Evolutionary conservation across 805 yeast species (phyloP).

Genomic region (Candida vartiovaarae): DNA sequence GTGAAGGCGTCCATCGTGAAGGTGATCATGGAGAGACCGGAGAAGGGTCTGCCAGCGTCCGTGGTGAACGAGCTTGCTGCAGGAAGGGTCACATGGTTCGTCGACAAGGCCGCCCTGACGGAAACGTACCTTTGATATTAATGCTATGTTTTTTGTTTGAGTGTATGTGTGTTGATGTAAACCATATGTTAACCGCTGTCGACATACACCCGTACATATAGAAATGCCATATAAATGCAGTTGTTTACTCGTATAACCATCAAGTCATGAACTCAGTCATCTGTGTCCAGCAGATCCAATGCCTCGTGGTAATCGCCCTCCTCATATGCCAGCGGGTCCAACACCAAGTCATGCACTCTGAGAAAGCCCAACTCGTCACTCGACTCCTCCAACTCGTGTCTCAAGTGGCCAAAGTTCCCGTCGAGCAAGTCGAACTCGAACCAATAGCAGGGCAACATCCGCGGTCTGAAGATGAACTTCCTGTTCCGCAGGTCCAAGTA

Average conservation of each 20-base stretch:
- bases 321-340: conserved; percentile 27
- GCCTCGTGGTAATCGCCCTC: conserved; percentile 15
- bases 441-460: conserved; percentile 17
- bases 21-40: conserved; percentile 93
- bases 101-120: conserved; percentile 84
- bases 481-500: conserved; percentile 13
- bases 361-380: conserved; percentile 9
- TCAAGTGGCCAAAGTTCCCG: conserved; percentile 3
- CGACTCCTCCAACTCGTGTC: conserved; percentile 10
- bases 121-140: conserved; percentile 32
- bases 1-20: conserved; percentile 90
- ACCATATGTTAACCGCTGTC: background rate
- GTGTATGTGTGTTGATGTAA: background rate
- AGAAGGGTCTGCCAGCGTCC: conserved; percentile 89
- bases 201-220: no score
- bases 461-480: conserved; percentile 19
- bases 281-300: conserved; percentile 3
- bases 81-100: conserved; percentile 95
- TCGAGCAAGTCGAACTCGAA: conserved; percentile 20
- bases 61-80: conserved; percentile 96
- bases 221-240: no score
- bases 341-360: conserved; percentile 28
- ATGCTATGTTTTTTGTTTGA: background rate
- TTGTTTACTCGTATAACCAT: no score
- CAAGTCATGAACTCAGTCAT: background rate